Conservation (phyloP, 1,284 basidiomycete species). For the Cystobasidium sp. region DNA sequence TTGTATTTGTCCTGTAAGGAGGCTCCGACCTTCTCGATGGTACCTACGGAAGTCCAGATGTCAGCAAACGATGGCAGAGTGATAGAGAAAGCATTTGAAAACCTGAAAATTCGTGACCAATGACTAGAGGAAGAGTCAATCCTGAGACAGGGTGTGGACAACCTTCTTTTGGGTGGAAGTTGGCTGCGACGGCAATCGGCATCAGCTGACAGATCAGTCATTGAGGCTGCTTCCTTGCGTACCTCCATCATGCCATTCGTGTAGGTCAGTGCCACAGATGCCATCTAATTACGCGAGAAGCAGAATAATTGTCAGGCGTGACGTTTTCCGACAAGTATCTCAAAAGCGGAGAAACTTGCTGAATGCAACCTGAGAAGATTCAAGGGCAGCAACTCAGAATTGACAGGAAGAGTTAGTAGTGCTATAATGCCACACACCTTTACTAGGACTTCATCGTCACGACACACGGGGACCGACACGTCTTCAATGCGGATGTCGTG, state of each 20-base stretch:
- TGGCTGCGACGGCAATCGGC: constrained; percentile 20
- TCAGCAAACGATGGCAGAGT: background rate
- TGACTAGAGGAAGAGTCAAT: constrained; percentile 33
- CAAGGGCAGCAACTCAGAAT: background rate
- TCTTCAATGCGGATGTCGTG: constrained; percentile 41
- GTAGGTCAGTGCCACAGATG: constrained; percentile 39
- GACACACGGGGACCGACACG: constrained; percentile 18
- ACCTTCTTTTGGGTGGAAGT: constrained; percentile 41
- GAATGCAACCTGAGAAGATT: constrained; percentile 19
- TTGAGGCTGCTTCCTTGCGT: background rate
- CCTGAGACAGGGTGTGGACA: constrained; percentile 40
- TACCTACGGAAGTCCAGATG: background rate
- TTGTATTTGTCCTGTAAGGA: constrained; percentile 36
- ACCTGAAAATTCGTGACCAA: constrained; percentile 39
- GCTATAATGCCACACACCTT: background rate
- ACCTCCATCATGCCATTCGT: constrained; percentile 44
- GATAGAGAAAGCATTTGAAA: background rate
- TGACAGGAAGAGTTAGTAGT: background rate
- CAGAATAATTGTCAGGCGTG: background rate
- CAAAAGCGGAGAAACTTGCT: background rate
- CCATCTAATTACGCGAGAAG: constrained; percentile 2
- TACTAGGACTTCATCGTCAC: constrained; percentile 33
- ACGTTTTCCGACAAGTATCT: background rate
- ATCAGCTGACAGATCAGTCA: background rate
- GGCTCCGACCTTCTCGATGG: constrained; percentile 36